Percentiles rank a stretch among this genome's conserved stretches.
These are phyloP conservation scores for Chlamydomonas reinhardtii DNA, from an alignment of 163 green algal species.

Conservation along the genomic window DNA sequence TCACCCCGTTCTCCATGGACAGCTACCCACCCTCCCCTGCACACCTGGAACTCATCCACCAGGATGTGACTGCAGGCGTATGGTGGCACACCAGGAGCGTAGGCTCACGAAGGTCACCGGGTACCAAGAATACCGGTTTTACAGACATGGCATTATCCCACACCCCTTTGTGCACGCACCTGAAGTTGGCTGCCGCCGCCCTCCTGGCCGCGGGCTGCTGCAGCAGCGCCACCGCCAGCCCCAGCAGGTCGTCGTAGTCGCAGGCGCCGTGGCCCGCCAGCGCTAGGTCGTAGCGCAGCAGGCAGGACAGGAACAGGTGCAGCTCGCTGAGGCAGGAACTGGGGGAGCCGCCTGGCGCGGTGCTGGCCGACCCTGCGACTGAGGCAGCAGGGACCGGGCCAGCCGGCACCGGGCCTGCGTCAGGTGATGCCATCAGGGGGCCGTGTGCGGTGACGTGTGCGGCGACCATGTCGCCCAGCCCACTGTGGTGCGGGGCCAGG, in stretches of 20 bases:
- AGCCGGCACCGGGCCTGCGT: not conserved
- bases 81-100: too few relatives aligned
- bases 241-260: slow-evolving; percentile 40
- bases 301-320: not conserved
- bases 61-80: slow-evolving; percentile 14
- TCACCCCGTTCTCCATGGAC: too few relatives aligned
- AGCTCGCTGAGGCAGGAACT: not conserved
- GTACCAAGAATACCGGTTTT: too few relatives aligned
- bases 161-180: not conserved
- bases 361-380: not conserved
- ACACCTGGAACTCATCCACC: slow-evolving; percentile 44
- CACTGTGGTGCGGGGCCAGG: not conserved
- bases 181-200: not conserved
- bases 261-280: not conserved
- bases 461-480: not conserved
- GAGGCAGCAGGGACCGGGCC: not conserved
- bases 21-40: too few relatives aligned
- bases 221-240: slow-evolving; percentile 37
- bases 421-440: not conserved
- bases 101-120: too few relatives aligned
- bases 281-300: slow-evolving; percentile 15
- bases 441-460: not conserved
- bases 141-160: too few relatives aligned
- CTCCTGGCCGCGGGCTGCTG: not conserved
- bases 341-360: not conserved